These are phyloP conservation scores for Lodderomyces theae DNA, from an alignment of 1,139 yeast genomes.

Conservation along the genomic window DNA sequence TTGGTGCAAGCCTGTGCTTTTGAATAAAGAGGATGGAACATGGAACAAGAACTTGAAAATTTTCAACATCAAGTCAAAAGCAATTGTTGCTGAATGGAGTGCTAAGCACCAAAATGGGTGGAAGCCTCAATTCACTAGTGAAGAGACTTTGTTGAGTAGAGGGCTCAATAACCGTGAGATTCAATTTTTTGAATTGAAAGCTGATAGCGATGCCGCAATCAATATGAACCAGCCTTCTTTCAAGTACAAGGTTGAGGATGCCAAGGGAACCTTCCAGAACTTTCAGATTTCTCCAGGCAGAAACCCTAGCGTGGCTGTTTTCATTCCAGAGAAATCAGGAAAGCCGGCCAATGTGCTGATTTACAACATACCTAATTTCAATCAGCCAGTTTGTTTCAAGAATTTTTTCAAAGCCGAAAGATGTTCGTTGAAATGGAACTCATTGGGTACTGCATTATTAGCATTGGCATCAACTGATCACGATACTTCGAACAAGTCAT, in stretches of 20 bases:
- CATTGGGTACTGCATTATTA: constrained; percentile 87
- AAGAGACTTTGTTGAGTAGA: constrained; percentile 70
- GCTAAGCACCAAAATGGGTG: constrained; percentile 87
- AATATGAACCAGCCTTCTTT: constrained; percentile 54
- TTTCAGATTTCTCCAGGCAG: constrained; percentile 78
- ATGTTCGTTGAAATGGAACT: constrained; percentile 91
- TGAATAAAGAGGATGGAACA: constrained; percentile 59
- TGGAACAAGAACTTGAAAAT: constrained; percentile 76
- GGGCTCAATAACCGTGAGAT: constrained; percentile 59
- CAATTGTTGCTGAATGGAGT: constrained; percentile 63
- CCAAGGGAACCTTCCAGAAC: constrained; percentile 51
- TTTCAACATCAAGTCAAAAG: constrained; percentile 52
- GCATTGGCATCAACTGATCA: constrained; percentile 96
- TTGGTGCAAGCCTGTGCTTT: constrained; percentile 84
- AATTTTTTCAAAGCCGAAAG: constrained; percentile 94
- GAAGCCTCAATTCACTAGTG: constrained; percentile 84
- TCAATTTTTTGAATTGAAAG: constrained; percentile 61
- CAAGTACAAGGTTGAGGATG: constrained; percentile 60
- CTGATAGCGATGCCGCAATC: constrained; percentile 40
- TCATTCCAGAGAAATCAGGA: constrained; percentile 79
- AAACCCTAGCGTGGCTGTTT: constrained; percentile 89
- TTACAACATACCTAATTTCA: constrained; percentile 72
- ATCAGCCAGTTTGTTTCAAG: constrained; percentile 80
- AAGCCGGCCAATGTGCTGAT: constrained; percentile 88
- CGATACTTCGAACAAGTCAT: constrained; percentile 88